Evolutionary conservation across 139 green algal species (phyloP).

Genomic region (Chlamydomonas applanata): DNA sequence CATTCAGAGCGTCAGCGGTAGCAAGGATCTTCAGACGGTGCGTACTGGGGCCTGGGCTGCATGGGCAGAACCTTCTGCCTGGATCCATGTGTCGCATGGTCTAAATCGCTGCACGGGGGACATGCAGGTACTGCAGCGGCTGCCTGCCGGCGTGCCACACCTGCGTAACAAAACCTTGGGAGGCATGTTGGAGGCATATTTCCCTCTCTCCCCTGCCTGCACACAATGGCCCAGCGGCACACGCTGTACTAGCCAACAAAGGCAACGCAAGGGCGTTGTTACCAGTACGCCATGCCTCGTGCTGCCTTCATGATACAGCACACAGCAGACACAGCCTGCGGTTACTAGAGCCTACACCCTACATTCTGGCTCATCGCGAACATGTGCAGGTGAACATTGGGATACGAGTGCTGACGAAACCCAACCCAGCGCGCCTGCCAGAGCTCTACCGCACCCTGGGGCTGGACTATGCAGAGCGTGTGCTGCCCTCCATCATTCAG

Average conservation of each 20-base stretch:
- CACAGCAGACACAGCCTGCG: too few relatives aligned
- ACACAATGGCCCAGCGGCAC: too few relatives aligned
- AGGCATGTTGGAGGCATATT: too few relatives aligned
- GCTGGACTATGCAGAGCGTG: conserved; percentile 90
- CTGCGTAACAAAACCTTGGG: too few relatives aligned
- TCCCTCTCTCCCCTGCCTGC: too few relatives aligned
- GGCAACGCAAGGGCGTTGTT: too few relatives aligned
- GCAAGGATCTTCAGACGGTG: conserved; percentile 97
- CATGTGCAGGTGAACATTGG: conserved; percentile 90
- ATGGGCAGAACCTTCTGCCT: neutral
- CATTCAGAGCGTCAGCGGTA: conserved; percentile 90
- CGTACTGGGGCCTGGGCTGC: neutral
- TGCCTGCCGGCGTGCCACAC: neutral
- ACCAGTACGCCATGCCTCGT: too few relatives aligned
- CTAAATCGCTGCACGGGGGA: neutral
- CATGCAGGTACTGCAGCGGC: too few relatives aligned
- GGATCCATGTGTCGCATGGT: neutral
- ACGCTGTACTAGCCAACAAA: too few relatives aligned
- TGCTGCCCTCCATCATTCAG: conserved; percentile 97
- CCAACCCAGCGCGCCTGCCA: conserved; percentile 80
- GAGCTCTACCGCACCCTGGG: conserved; percentile 94
- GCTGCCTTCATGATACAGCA: neutral
- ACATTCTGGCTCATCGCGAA: too few relatives aligned
- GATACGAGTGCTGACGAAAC: conserved; percentile 93
- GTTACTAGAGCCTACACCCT: too few relatives aligned